Base-by-base conservation (phyloP, 164 flowering plant species). In the Tinospora cordifolia region DNA sequence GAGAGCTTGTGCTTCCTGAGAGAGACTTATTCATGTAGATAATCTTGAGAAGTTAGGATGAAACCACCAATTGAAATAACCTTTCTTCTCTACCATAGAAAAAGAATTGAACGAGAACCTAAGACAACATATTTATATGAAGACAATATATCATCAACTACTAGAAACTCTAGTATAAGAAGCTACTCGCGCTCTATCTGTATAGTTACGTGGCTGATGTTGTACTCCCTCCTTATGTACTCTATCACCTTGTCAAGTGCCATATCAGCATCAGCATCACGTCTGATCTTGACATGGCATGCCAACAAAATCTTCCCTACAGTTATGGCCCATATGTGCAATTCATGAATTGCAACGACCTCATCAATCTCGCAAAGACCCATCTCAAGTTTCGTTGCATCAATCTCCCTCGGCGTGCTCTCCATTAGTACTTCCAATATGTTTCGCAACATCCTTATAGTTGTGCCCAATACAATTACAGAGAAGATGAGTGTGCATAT, bases 261-360 rank as follows among this genome's bases (percentile, higher is more conserved):
- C 76, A 78, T 66, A 67, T 91, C 95, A 22, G 93, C 86, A 75
- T 91, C 85, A 10, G 95, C 92, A 13, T 88, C 95, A 0, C 84
- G 89, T 68, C 76, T 81, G 27, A 91, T 73, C 47, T 75, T 83
- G 3, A 92, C 97, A 84, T 92, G 97, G 76, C 97, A 92, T 38
- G 97, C 93, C 63, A 91, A 51, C 15, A 91, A 68, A 0, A 90
- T 80, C 75, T 90, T 91, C 66, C 97, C 97, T 1, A 92, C 92
- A 13, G 97, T 92, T 15, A 92, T 90, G 1, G 97, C 97, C 96
- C 97, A 92, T 3, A 92, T 88, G 69, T 91, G 97, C 70, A 91
- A 78, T 68, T 91, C 97, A 70, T 91, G 97, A 46, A 91, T 67
- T 0, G 97, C 95, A 72, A 88, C 84, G 19, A 91, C 95, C 65